These are phyloP conservation scores for Albizia julibrissin DNA, from an alignment of 306 rosid species.

Conservation along the genomic window DNA sequence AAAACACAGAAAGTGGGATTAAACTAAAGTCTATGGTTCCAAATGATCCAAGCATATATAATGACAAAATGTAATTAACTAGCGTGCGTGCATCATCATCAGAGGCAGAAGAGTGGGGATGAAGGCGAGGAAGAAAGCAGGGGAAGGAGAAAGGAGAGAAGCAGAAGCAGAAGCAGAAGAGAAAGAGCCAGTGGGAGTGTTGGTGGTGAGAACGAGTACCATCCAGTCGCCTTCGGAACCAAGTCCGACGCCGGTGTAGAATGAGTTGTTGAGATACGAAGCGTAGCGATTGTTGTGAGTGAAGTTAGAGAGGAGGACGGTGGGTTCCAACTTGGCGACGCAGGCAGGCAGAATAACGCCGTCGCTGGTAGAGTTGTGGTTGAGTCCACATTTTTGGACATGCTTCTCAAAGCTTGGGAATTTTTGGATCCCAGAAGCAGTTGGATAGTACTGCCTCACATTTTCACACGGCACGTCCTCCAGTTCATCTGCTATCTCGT, in stretches of 20 bases:
- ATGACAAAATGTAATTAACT: neutral
- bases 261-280: constrained; percentile 56
- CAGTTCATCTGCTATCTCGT: constrained; percentile 61
- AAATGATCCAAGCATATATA: too few species aligned
- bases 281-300: constrained; percentile 51
- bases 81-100: neutral
- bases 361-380: constrained; percentile 29
- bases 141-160: constrained; percentile 11
- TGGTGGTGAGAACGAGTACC: constrained; percentile 68
- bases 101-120: neutral
- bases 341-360: constrained; percentile 58
- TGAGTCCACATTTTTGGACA: constrained; percentile 52
- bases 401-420: constrained; percentile 50
- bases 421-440: constrained; percentile 19
- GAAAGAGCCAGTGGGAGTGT: constrained; percentile 51
- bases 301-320: constrained; percentile 53
- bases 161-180: constrained; percentile 33
- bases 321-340: constrained; percentile 48
- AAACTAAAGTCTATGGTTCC: neutral
- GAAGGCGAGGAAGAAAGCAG: constrained; percentile 23
- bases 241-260: constrained; percentile 67
- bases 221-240: constrained; percentile 87
- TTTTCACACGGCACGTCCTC: constrained; percentile 60
- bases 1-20: neutral
- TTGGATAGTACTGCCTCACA: constrained; percentile 39